Evolutionary conservation across 768 basidiomycete genomes (phyloP), one percentile per base, ranked within the genome.

Genomic region (Hericium coralloides): DNA sequence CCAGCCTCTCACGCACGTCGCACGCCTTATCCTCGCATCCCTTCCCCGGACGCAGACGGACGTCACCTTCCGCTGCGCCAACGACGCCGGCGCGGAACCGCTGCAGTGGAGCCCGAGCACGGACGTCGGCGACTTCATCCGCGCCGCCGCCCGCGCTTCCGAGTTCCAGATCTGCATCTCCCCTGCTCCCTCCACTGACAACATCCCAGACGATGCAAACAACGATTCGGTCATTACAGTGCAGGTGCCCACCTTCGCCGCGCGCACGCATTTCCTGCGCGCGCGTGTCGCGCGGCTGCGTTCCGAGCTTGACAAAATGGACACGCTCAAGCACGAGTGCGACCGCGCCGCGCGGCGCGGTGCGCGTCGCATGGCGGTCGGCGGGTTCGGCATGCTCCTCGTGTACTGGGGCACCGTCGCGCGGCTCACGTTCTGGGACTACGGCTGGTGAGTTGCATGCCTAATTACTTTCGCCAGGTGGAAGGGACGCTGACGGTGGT

Each of bases 371-470:
- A 74, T 86, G 67, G 83, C 84, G 1, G 60, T 82, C 5, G 76
- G 76, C 4, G 85, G 83, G 0, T 77, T 87, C 45, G 81, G 74
- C 4, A 75, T 80, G 65, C 74, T 86, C 7, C 74, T 82, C 3
- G 74, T 76, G 0, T 87, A 87, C 65, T 89, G 85, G 85, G 81
- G 71, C 2, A 69, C 74, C 2, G 82, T 87, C 2, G 80, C 81
- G 41, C 73, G 82, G n/a, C 69, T 83, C 52, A 87, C 83, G 55
- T 83, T 83, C 66, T 82, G 79, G 79, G 80, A 85, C 62, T 76
- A 69, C 56, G 79, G 79, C 15, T 81, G 79, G 78, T 78, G 56
- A 53, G 70, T 64, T 5, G 39, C 38, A 38, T 48, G 4, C 45
- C 38, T 54, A 43, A n/a, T 31, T 37, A 12, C 39, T 26, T 45